Evolutionary conservation across 306 rosid genomes (phyloP), one percentile per base, ranked within the genome.

Genomic region (Lupinus albus): DNA sequence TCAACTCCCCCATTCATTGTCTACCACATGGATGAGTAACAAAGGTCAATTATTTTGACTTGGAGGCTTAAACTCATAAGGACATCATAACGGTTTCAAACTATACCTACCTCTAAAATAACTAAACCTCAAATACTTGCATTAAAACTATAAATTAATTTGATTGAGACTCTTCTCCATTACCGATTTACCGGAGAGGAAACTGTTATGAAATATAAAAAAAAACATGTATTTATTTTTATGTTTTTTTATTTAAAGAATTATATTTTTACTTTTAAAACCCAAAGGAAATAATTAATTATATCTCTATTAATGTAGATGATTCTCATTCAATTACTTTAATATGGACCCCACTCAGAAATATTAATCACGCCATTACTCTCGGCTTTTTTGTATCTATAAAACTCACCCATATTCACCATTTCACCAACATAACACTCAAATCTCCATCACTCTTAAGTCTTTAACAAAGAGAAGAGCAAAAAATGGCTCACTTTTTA

Each of bases 311-410:
- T n/a, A n/a, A n/a, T n/a, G n/a, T n/a, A n/a, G n/a, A n/a, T n/a
- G n/a, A n/a, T n/a, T n/a, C n/a, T n/a, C n/a, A n/a, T n/a, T n/a
- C n/a, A n/a, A n/a, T n/a, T n/a, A n/a, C n/a, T n/a, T n/a, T n/a
- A 36, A 62, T 12, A 32, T n/a, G 38, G 82, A 67, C 46, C 81
- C 90, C 77, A 73, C 65, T 13, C 60, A 6, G 20, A 62, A 35
- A 49, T 57, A 54, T 62, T 75, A 86, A 91, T 91, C 97, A 88
- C 97, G 97, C 97, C 96, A 83, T 67, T 53, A 80, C 96, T 88
- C 83, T 68, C 86, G 97, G 94, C 97, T 91, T 88, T 25, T 88
- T 73, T 67, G 66, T 71, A 61, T 25, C 81, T 82, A 80, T 77
- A 78, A 79, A 73, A 76, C 25, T 7, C 39, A 44, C 21, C 30